A percentile compares a stretch with the other conserved stretches of the same genome.
These are phyloP conservation scores for Umbilicus rupestris DNA, from an alignment of 164 flowering plant genomes.

Conservation along the genomic window DNA sequence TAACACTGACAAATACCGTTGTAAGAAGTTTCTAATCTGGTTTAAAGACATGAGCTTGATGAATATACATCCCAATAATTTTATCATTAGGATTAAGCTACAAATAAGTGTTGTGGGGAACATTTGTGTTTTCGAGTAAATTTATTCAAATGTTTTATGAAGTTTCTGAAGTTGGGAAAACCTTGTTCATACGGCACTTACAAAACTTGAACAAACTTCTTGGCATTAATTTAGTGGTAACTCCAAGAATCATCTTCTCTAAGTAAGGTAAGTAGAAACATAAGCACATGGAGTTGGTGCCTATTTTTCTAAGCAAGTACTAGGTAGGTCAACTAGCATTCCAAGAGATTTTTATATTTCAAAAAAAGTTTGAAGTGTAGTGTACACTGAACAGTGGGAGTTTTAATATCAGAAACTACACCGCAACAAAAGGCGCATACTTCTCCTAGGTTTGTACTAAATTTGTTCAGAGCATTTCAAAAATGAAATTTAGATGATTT, in stretches of 20 bases:
- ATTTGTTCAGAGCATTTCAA: background rate
- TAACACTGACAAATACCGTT: background rate
- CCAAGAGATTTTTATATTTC: background rate
- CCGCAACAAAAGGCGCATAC: conserved; percentile 3
- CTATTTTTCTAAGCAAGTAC: background rate
- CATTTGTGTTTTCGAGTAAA: background rate
- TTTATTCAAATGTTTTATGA: background rate
- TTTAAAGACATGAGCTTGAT: background rate
- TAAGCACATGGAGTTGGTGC: background rate
- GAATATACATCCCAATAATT: background rate
- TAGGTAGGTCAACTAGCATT: background rate
- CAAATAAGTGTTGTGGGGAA: background rate
- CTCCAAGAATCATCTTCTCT: background rate
- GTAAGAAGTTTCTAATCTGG: conserved; percentile 2
- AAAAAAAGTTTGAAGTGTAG: background rate
- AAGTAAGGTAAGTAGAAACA: background rate
- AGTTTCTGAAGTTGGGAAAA: background rate
- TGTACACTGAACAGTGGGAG: conserved; percentile 3
- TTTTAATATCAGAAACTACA: background rate
- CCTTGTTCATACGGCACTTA: background rate
- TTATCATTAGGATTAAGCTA: background rate
- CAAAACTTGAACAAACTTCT: background rate
- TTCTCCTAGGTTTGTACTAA: background rate
- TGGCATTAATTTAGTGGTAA: background rate
- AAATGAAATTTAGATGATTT: background rate